These are phyloP conservation scores for Candida pseudofarinosa DNA, from an alignment of 805 yeast species.

Conservation along the genomic window DNA sequence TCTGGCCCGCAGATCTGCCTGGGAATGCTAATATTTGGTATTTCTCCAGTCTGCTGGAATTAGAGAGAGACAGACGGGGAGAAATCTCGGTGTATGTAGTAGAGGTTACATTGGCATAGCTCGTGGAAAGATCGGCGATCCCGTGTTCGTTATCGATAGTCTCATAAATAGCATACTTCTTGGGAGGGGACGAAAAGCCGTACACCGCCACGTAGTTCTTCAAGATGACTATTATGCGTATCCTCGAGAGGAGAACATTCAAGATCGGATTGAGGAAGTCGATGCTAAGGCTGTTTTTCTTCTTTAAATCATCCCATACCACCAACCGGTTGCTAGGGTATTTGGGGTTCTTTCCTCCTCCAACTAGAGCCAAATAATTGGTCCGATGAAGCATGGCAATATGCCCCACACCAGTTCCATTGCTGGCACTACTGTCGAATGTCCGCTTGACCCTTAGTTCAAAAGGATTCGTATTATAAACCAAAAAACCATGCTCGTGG, in stretches of 20 bases:
- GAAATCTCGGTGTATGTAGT: not conserved
- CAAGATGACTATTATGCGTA: constrained; percentile 70
- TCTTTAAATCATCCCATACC: constrained; percentile 89
- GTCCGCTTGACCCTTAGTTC: constrained; percentile 65
- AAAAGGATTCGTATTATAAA: constrained; percentile 84
- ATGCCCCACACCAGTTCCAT: constrained; percentile 62
- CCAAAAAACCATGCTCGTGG: constrained; percentile 75
- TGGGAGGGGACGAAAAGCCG: constrained; percentile 79
- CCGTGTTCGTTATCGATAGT: constrained; percentile 63
- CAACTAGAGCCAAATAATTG: constrained; percentile 83
- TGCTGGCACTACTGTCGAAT: constrained; percentile 25
- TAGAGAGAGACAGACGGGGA: constrained; percentile 5
- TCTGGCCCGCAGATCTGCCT: constrained; percentile 69
- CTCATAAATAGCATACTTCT: constrained; percentile 57
- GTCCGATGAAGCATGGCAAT: constrained; percentile 85
- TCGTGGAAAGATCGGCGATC: constrained; percentile 51
- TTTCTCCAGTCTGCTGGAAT: constrained; percentile 12
- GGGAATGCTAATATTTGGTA: constrained; percentile 71
- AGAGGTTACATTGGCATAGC: constrained; percentile 12
- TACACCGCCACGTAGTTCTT: constrained; percentile 66
- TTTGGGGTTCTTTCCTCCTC: constrained; percentile 81
- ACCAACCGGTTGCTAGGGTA: constrained; percentile 76
- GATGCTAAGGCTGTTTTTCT: constrained; percentile 64
- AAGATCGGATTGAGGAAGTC: constrained; percentile 76
- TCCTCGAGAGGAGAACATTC: constrained; percentile 70